Percentiles rank a stretch among this genome's conserved stretches.
These are phyloP conservation scores for Mediolabrus comicus DNA, from an alignment of 108 stramenopile genomes.

Conservation along the genomic window DNA sequence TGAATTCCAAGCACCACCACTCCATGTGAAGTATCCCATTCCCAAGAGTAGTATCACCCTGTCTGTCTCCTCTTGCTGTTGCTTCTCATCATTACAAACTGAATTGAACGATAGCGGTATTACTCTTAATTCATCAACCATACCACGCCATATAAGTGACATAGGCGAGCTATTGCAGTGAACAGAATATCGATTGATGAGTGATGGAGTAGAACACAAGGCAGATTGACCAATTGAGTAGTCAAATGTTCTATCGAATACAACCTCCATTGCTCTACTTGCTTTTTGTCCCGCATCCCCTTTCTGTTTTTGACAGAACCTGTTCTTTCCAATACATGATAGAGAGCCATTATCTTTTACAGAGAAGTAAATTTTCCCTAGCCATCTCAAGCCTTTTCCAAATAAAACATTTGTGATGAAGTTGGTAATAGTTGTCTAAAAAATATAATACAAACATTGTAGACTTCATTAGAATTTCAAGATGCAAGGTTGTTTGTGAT, in stretches of 20 bases:
- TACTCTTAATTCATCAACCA: conserved; percentile 39
- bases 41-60: conserved; percentile 7
- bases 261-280: background rate
- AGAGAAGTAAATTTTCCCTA: conserved; percentile 27
- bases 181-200: conserved; percentile 24
- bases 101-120: background rate
- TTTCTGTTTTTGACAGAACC: conserved; percentile 8
- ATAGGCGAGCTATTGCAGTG: conserved; percentile 18
- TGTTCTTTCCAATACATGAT: conserved; percentile 23
- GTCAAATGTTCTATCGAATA: conserved; percentile 31
- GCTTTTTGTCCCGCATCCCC: background rate
- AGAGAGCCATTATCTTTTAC: background rate
- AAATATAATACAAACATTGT: background rate
- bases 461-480: background rate
- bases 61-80: conserved; percentile 6
- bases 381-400: conserved; percentile 26
- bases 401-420: conserved; percentile 37
- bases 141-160: conserved; percentile 35
- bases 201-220: conserved; percentile 13
- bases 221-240: conserved; percentile 18
- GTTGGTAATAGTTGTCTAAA: conserved; percentile 23
- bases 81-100: background rate
- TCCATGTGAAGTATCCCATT: conserved; percentile 40
- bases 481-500: background rate
- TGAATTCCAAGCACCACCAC: conserved; percentile 22